Base-by-base conservation (phyloP, 352 stramenopile genomes). In the Aphanomyces stellatus region DNA sequence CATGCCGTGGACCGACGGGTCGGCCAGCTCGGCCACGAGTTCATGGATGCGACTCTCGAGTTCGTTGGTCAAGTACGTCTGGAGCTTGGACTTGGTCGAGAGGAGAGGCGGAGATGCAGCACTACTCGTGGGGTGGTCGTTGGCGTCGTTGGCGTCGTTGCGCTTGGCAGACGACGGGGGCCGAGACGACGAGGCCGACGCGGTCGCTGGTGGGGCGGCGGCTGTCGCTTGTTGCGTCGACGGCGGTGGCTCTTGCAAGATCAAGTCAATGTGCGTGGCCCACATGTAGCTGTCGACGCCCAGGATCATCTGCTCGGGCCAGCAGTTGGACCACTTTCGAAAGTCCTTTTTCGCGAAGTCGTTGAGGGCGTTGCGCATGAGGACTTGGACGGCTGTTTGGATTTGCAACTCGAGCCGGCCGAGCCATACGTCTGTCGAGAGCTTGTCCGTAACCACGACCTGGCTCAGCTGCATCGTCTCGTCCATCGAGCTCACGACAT, bases 261-360 rank as follows among this genome's bases (percentile, higher is more conserved):
- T 0, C 3, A 72, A 71, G 43, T 93, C 85, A 24, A 78, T 78
- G 65, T 88, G 73, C 1, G 84, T 43, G 0, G 79, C 86, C 82
- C 82, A 93, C 17, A 69, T 66, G 30, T 83, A 69, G 27, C 77
- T 71, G 34, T 90, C 75, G 22, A 80, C 78, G 15, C 72, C 70
- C n/a, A 83, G 19, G 3, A 93, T 25, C 0, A 87, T 78, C 71
- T 93, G 85, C 30, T 93, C 85, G 0, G 85, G 81, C 85, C 85
- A 93, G 4, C 89, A 69, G 4, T 90, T 48, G 40, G 78, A 89
- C 85, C 85, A 93, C 35, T 93, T 93, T 0, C 82, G 81, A 65
- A 93, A 93, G 31, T 90, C 85, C 63, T 93, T 91, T 4, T 81
- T 76, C 22, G 72, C 62, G n/a, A 80, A 69, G 65, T 93, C 85